Conservation (phyloP, 441 rosid species). For the Erodium moschatum region DNA sequence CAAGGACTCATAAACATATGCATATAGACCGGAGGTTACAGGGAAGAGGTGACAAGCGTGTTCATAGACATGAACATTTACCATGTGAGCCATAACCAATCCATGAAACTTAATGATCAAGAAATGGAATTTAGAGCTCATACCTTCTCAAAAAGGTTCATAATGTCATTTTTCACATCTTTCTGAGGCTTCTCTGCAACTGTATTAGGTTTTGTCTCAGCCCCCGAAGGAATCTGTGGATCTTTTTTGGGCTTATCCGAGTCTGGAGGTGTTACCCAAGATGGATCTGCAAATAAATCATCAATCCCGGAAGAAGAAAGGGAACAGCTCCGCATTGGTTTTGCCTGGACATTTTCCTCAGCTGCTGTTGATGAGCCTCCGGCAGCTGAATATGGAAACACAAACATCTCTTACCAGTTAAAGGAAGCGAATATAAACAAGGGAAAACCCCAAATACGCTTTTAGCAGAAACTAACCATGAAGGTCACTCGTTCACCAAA, state of each 20-base stretch:
- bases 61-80: too few relatives aligned
- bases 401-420: background rate
- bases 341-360: slow-evolving; percentile 40
- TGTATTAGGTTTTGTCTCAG: too few relatives aligned
- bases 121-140: slow-evolving; percentile 1
- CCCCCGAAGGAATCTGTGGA: slow-evolving; percentile 39
- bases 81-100: background rate
- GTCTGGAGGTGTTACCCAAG: slow-evolving; percentile 29
- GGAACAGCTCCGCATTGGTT: slow-evolving; percentile 39
- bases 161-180: slow-evolving; percentile 83
- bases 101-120: background rate
- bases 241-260: slow-evolving; percentile 59
- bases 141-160: slow-evolving; percentile 99
- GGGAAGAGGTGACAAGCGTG: too few relatives aligned
- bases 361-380: background rate
- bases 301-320: slow-evolving; percentile 53
- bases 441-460: too few relatives aligned
- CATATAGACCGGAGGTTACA: too few relatives aligned
- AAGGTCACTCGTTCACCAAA: too few relatives aligned
- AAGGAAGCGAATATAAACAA: slow-evolving; percentile 1
- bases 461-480: too few relatives aligned
- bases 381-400: slow-evolving; percentile 43
- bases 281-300: slow-evolving; percentile 66
- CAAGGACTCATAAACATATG: too few relatives aligned
- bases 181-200: slow-evolving; percentile 64